Conservation (phyloP, 176 grass and related monocot genomes). For the Hordeum marinum region DNA sequence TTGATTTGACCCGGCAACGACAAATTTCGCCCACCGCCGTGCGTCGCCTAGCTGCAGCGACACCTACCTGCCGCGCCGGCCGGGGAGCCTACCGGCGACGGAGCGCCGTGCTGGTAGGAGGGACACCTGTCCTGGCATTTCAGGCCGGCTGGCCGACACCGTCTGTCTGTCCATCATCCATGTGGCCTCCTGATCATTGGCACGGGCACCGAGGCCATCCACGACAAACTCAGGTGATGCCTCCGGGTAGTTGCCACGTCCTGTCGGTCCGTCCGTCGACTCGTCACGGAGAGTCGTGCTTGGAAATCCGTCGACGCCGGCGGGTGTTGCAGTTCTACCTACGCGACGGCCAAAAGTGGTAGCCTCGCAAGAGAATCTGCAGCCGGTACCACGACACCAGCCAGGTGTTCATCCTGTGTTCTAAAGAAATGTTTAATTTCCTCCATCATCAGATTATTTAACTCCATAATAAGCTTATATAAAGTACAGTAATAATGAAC, state of each 20-base stretch:
- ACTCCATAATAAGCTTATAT: too few species aligned
- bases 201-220: not conserved
- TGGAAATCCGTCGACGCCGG: not conserved
- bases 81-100: too few species aligned
- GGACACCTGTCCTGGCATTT: not conserved
- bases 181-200: not conserved
- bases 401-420: not conserved
- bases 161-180: not conserved
- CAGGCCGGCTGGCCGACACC: too few species aligned
- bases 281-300: not conserved
- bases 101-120: not conserved
- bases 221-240: not conserved
- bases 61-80: too few species aligned
- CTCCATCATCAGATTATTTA: not conserved
- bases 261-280: not conserved
- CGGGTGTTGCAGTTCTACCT: not conserved
- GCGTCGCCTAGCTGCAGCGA: not conserved
- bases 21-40: not conserved
- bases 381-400: not conserved
- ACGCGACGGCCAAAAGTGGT: not conserved
- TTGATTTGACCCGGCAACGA: not conserved
- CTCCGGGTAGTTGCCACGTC: not conserved
- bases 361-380: not conserved
- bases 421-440: not conserved
- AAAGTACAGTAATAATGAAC: too few species aligned